These are phyloP conservation scores for Cutaneotrichosporon mucoides DNA, from an alignment of 1,284 basidiomycete species.

Conservation along the genomic window DNA sequence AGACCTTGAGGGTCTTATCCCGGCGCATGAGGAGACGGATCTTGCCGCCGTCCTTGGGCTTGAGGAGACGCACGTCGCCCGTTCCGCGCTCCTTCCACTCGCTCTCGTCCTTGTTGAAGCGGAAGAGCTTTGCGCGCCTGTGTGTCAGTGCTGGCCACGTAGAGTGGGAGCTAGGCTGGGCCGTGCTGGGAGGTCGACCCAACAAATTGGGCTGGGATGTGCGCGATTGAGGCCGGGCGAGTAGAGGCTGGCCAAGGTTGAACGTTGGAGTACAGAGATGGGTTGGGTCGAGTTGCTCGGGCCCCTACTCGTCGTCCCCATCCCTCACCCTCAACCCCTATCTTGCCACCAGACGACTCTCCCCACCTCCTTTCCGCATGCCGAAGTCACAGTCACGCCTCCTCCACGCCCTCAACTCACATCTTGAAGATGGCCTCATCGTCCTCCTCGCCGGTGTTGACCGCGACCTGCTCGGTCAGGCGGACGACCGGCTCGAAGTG, in stretches of 20 bases:
- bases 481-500: conserved; percentile 96
- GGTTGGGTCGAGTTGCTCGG: too few species aligned
- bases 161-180: neutral
- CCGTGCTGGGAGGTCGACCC: neutral
- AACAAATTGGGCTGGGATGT: too few species aligned
- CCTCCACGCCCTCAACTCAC: conserved; percentile 55
- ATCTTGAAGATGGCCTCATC: conserved; percentile 95
- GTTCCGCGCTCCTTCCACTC: conserved; percentile 93
- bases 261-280: too few species aligned
- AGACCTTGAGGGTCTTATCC: conserved; percentile 99
- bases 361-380: too few species aligned
- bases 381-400: neutral
- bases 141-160: neutral
- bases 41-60: conserved; percentile 85
- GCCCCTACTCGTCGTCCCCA: too few species aligned
- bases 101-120: conserved; percentile 72
- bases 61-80: conserved; percentile 79
- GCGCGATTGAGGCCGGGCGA: too few species aligned
- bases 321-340: too few species aligned
- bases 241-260: too few species aligned
- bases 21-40: conserved; percentile 97
- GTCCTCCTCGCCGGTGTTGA: conserved; percentile 93
- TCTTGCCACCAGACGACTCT: too few species aligned
- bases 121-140: conserved; percentile 98
- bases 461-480: conserved; percentile 87